Evolutionary conservation across 2,329 filamentous ascomycete species (phyloP).

Genomic region (Fusarium sp.): DNA sequence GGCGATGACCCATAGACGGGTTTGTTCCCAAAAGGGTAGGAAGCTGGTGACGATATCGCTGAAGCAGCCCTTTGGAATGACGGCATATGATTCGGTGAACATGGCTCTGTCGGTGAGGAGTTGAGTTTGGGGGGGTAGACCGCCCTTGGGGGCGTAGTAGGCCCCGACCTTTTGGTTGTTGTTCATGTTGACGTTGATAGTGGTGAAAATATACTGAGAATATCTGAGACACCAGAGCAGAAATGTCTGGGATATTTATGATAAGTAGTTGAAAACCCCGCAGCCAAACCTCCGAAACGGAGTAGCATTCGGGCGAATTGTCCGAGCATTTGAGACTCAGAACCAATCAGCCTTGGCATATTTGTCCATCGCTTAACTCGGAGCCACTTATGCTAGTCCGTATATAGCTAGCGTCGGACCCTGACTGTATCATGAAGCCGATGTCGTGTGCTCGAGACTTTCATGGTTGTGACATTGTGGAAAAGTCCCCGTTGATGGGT

Average conservation of each 20-base stretch:
- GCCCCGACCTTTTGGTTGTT: constrained; percentile 15
- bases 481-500: too few species aligned
- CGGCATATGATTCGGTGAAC: constrained; percentile 35
- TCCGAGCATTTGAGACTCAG: not conserved
- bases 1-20: constrained; percentile 29
- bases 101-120: constrained; percentile 31
- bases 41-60: constrained; percentile 36
- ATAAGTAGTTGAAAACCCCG: constrained; percentile 7
- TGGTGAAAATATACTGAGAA: not conserved
- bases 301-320: not conserved
- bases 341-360: not conserved
- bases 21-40: constrained; percentile 29
- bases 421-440: not conserved
- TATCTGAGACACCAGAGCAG: too few species aligned
- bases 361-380: not conserved
- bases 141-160: constrained; percentile 31
- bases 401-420: not conserved
- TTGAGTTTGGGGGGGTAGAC: constrained; percentile 28
- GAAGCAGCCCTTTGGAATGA: constrained; percentile 35
- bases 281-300: constrained; percentile 4
- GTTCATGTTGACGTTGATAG: constrained; percentile 1
- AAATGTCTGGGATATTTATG: not conserved
- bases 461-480: not conserved
- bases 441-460: not conserved
- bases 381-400: not conserved